Percentiles rank a stretch among this genome's conserved stretches.
These are phyloP conservation scores for Amborella trichopoda DNA, from an alignment of 164 flowering plant species.

Conservation along the genomic window DNA sequence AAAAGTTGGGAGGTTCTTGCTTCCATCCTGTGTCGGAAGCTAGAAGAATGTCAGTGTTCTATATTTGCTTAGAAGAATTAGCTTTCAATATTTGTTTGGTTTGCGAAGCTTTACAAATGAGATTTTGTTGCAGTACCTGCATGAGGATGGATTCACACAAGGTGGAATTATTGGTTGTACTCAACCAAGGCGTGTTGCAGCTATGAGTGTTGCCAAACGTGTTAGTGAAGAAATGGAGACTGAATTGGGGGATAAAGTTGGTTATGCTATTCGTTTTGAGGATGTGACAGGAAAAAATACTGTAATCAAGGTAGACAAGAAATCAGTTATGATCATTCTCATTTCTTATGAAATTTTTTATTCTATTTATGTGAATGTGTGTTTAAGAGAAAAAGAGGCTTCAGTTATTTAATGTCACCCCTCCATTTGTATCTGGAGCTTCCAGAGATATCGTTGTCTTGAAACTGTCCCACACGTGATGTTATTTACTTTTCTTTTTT, in stretches of 20 bases:
- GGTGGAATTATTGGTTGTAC: slow-evolving; percentile 89
- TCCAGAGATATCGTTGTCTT: too few relatives aligned
- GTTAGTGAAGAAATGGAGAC: slow-evolving; percentile 99
- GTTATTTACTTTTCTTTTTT: not conserved
- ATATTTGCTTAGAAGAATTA: too few relatives aligned
- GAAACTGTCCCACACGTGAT: too few relatives aligned
- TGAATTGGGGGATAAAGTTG: slow-evolving; percentile 83
- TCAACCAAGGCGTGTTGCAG: slow-evolving; percentile 98
- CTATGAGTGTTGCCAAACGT: slow-evolving; percentile 99
- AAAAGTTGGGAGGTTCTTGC: too few relatives aligned
- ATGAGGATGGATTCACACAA: slow-evolving; percentile 81
- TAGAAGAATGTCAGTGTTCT: too few relatives aligned
- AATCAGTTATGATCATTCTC: not conserved
- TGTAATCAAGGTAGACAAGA: slow-evolving; percentile 54
- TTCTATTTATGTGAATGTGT: too few relatives aligned
- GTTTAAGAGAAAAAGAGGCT: too few relatives aligned
- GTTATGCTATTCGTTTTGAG: slow-evolving; percentile 96
- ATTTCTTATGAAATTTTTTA: too few relatives aligned
- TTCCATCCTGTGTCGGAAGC: too few relatives aligned
- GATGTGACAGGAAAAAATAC: slow-evolving; percentile 91
- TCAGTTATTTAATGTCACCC: too few relatives aligned
- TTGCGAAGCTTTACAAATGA: slow-evolving; percentile 4
- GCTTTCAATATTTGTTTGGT: not conserved
- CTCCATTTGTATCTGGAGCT: too few relatives aligned
- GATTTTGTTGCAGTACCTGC: slow-evolving; percentile 56